A percentile compares a stretch with the other conserved stretches of the same genome.
These are phyloP conservation scores for Erythrophleum ivorense DNA, from an alignment of 331 rosid genomes.

Conservation along the genomic window DNA sequence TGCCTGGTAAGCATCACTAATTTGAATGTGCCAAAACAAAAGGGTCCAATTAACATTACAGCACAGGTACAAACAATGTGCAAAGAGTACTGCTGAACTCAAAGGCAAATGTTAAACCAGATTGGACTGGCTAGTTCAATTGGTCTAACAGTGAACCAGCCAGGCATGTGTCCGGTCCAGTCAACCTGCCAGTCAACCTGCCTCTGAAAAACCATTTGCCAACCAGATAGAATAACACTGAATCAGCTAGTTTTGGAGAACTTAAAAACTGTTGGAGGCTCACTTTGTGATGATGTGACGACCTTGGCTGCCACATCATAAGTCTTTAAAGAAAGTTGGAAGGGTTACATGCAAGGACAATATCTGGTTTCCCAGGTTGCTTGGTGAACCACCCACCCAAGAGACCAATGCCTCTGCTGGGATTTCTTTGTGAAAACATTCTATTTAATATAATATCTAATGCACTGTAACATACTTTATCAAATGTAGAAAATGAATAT, in stretches of 20 bases:
- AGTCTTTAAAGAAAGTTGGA: not conserved
- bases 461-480: not conserved
- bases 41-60: not conserved
- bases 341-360: not conserved
- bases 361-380: conserved; percentile 8
- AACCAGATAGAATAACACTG: not conserved
- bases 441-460: not conserved
- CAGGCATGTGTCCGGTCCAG: not conserved
- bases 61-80: not conserved
- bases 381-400: not conserved
- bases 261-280: not conserved
- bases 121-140: not conserved
- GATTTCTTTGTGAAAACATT: not conserved
- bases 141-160: not conserved
- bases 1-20: conserved; percentile 21
- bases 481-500: not conserved
- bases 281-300: not conserved
- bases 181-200: not conserved
- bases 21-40: conserved; percentile 8
- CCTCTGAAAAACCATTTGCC: not conserved
- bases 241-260: not conserved
- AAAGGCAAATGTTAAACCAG: not conserved
- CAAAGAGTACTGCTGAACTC: not conserved
- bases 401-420: not conserved
- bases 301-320: not conserved